Base-by-base conservation (phyloP, 306 rosid species). In the Morella rubra region DNA sequence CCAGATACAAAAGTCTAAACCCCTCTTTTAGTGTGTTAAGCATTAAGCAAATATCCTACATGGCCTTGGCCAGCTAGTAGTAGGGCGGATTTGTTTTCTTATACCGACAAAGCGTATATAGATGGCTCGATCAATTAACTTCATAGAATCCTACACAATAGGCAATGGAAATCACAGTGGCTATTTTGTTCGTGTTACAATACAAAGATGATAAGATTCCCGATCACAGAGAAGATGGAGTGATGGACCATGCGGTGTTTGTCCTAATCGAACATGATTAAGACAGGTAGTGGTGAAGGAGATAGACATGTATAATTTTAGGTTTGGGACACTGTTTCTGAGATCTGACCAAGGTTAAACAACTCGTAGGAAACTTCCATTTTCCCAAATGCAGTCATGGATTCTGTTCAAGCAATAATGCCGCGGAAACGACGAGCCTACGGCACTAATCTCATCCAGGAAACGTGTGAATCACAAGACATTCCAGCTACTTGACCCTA, bases 221-320 rank as follows among this genome's bases (percentile, higher is more conserved):
- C 49, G 6, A 9, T 44, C 77, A 53, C 54, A 5, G 44, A 59
- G 19, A 37, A 44, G 37, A 55, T 71, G 79, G 66, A 64, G 20
- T 32, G 37, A 55, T 71, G 79, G 66, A 64, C 19, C 77, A 51
- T 44, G 44, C 60, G 13, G 56, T 27, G 7, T 15, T 32, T 73
- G 60, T 66, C 74, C 46, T 52, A 55, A 20, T 37, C 72, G 67
- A 76, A 44, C 73, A 64, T 76, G 84, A 81, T 80, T 24, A 42
- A 10, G 8, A 45, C 5, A 12, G 4, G 5, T 22, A 32, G 3
- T 72, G 73, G 54, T 62, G 52, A 47, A 49, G n/a, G 40, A 7
- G 32, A 55, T 40, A 22, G 40, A 58, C 45, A 32, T 62, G 4
- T 7, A 40, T 64, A 64, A 41, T 16, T 40, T 65, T 65, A 1